These are phyloP conservation scores for Papiliotrema fonsecae DNA, from an alignment of 1,284 basidiomycete species.

Conservation along the genomic window DNA sequence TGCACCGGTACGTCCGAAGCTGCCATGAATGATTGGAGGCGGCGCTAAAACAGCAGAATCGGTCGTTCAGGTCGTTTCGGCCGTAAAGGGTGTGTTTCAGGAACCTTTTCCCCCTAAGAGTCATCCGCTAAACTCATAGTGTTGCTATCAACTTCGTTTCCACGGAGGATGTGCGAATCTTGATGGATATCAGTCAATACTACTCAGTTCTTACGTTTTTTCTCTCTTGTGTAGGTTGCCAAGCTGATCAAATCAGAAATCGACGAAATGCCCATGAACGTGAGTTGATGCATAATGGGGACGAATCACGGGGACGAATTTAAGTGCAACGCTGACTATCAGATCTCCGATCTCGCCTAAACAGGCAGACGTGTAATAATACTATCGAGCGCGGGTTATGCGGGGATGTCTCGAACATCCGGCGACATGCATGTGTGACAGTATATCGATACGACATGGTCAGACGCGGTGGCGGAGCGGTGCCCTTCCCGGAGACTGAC, in stretches of 20 bases:
- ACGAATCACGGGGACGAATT: background rate
- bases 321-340: background rate
- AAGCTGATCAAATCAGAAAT: constrained; percentile 84
- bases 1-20: constrained; percentile 59
- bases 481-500: no score
- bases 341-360: constrained; percentile 16
- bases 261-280: constrained; percentile 92
- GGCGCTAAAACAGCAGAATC: constrained; percentile 55
- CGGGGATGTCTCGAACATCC: no score
- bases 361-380: no score
- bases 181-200: constrained; percentile 32
- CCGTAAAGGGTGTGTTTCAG: constrained; percentile 74
- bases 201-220: constrained; percentile 19
- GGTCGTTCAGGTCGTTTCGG: constrained; percentile 92
- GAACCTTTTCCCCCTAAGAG: constrained; percentile 59
- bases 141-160: constrained; percentile 43
- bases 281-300: constrained; percentile 31
- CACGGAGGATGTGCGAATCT: constrained; percentile 38
- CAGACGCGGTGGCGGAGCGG: no score
- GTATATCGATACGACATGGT: no score
- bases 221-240: background rate
- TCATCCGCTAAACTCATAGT: constrained; percentile 60
- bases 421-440: no score
- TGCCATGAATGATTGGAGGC: constrained; percentile 59
- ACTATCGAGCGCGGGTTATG: no score